phyloP scores from a whole-genome alignment of 2,329 filamentous ascomycete species.

The Emmonsiellopsis sp. region DNA sequence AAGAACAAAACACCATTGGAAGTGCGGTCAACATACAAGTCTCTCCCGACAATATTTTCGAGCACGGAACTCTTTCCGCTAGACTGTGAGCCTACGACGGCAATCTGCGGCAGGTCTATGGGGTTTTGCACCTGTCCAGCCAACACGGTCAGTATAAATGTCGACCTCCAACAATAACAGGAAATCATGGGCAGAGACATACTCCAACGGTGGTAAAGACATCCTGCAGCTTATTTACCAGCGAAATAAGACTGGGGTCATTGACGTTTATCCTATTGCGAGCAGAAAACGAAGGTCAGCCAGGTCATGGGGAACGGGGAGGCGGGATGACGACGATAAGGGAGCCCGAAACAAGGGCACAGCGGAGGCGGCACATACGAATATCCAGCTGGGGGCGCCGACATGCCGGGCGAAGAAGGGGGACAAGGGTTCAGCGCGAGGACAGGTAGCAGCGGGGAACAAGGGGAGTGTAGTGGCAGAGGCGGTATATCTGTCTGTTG shows the following conservation, averaged over 20 bases:
- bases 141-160: too few species aligned
- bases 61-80: constrained; percentile 98
- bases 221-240: constrained; percentile 99
- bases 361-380: constrained; percentile 31
- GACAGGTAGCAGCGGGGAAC: background rate
- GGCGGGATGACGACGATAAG: background rate
- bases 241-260: constrained; percentile 60
- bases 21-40: constrained; percentile 64
- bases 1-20: background rate
- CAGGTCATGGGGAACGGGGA: constrained; percentile 14
- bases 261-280: constrained; percentile 58
- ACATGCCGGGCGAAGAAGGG: constrained; percentile 29
- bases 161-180: background rate
- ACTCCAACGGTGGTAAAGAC: constrained; percentile 94
- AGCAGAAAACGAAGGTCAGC: constrained; percentile 6
- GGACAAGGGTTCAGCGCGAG: background rate
- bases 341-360: constrained; percentile 12
- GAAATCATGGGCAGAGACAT: constrained; percentile 28
- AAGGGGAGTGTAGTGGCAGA: background rate
- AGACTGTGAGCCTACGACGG: constrained; percentile 95
- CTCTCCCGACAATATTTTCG: constrained; percentile 96
- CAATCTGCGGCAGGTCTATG: constrained; percentile 97
- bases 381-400: constrained; percentile 35
- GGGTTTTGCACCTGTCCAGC: constrained; percentile 77
- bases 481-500: background rate